These are phyloP conservation scores for Cercospora nicotianae DNA, from an alignment of 2,329 filamentous ascomycete genomes.

Conservation along the genomic window DNA sequence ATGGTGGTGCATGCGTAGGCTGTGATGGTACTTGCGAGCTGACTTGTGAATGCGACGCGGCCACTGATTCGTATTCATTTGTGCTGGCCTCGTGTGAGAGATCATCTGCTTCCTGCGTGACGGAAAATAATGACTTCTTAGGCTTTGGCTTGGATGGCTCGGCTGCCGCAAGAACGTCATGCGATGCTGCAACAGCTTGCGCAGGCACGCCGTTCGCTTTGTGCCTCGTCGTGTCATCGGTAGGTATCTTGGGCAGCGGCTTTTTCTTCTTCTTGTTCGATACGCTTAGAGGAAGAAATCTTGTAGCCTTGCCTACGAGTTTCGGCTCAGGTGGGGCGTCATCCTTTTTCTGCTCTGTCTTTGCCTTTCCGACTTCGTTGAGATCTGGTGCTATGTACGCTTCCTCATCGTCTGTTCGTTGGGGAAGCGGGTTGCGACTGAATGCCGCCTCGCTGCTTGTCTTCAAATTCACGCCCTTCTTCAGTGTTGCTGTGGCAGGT, in stretches of 20 bases:
- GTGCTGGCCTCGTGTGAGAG: neutral
- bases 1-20: constrained; percentile 10
- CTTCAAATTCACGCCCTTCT: constrained; percentile 69
- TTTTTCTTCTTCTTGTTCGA: constrained; percentile 72
- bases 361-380: constrained; percentile 16
- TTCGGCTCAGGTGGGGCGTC: constrained; percentile 57
- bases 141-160: constrained; percentile 48
- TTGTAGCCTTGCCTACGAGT: constrained; percentile 73
- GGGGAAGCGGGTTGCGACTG: constrained; percentile 59
- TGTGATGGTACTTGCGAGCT: constrained; percentile 1
- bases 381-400: neutral
- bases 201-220: neutral
- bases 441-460: constrained; percentile 84
- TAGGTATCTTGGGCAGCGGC: constrained; percentile 38
- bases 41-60: constrained; percentile 25
- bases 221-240: constrained; percentile 5
- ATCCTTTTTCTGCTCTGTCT: constrained; percentile 47
- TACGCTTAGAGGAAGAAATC: constrained; percentile 88
- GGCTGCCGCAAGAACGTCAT: neutral
- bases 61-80: constrained; percentile 41
- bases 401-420: constrained; percentile 39
- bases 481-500: constrained; percentile 42
- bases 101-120: constrained; percentile 48
- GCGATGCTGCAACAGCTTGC: neutral
- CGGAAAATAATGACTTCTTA: constrained; percentile 70